Conservation (phyloP, 441 rosid genomes). For the Rhodomyrtus psidioides region DNA sequence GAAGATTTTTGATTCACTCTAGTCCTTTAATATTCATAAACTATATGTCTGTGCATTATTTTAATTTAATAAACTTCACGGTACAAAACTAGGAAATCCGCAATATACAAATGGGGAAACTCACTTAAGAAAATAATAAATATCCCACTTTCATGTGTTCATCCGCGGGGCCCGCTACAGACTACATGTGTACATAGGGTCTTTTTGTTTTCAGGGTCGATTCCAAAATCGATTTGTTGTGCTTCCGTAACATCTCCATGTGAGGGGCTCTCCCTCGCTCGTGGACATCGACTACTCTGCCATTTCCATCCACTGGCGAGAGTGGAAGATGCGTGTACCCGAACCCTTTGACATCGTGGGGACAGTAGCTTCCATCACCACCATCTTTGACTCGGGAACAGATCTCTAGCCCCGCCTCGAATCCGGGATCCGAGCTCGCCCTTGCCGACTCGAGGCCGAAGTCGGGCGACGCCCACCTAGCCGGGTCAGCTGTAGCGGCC, state of each 20-base stretch:
- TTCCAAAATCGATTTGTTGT: background rate
- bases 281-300: slow-evolving; percentile 2
- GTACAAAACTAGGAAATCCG: background rate
- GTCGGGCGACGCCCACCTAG: background rate
- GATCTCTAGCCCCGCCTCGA: background rate
- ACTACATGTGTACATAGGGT: background rate
- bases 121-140: background rate
- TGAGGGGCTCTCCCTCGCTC: slow-evolving; percentile 10
- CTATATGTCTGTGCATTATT: background rate
- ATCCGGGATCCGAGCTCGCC: background rate
- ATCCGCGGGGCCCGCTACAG: background rate
- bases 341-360: background rate
- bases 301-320: background rate
- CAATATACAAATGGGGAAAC: background rate
- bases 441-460: background rate
- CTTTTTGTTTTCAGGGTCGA: background rate
- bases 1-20: slow-evolving; percentile 14
- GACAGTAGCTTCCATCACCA: background rate
- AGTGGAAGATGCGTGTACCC: background rate
- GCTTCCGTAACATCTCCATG: slow-evolving; percentile 4
- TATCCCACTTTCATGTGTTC: background rate
- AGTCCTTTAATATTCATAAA: background rate
- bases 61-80: background rate
- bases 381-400: background rate
- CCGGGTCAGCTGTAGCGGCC: background rate